Evolutionary conservation across 768 basidiomycete genomes (phyloP), one percentile per base, ranked within the genome.

Genomic region (Collybia nuda): DNA sequence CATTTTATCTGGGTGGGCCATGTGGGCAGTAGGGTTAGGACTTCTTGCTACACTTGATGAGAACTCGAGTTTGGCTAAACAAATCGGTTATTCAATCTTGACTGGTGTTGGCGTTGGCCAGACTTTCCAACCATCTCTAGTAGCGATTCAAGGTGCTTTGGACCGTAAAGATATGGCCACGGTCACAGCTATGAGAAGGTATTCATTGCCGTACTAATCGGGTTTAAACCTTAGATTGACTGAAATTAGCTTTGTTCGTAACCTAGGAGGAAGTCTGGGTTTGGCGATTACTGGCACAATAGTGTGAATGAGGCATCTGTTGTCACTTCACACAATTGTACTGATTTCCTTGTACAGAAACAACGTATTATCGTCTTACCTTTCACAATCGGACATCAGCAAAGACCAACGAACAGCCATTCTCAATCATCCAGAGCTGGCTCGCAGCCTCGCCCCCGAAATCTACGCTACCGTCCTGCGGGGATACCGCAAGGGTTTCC

Each of bases 81-180:
- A 61, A 41, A 37, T 61, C 2, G 59, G 59, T 3, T 61, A 56
- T 21, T 56, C 59, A 5, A 28, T 61, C 9, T 46, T 61, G 14
- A 58, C 57, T 15, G 59, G 59, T n/a, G 36, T 61, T 35, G 59
- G 59, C 41, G 57, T 61, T 2, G 59, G 59, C 17, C 59, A 61
- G 23, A 61, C 59, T 9, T 58, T 61, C 28, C 59, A 61, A 42
- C 59, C 59, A 15, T 57, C 59, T 5, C 40, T 61, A 36, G 59
- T 61, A 14, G 59, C 59, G 4, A 46, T 61, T 35, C 59, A 61
- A 41, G 59, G 59, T 5, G 59, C 59, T 1, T 22, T 61, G 11
- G 56, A 61, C n/a, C 40, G 59, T 35, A 61, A 58, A 15, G 59
- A 61, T 12, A 61, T 61, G 59, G 59, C 59, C 6, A 51, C 53